Conservation (phyloP, 208 protist species). For the Crithidia expoeki region DNA sequence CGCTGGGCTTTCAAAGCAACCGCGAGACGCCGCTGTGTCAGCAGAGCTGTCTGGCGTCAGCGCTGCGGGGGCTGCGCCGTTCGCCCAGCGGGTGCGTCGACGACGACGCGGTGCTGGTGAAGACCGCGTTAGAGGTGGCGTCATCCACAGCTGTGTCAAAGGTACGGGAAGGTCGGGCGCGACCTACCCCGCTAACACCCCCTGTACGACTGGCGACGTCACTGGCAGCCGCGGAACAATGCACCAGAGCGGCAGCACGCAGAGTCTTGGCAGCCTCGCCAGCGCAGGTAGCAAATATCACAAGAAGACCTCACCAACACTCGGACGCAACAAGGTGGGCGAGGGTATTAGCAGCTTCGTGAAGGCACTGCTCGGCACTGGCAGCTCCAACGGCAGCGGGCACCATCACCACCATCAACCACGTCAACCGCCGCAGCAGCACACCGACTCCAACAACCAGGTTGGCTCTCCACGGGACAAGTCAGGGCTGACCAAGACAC, state of each 20-base stretch:
- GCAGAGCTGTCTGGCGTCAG: neutral
- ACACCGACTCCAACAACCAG: constrained; percentile 2
- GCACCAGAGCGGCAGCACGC: constrained; percentile 24
- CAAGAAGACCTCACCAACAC: constrained; percentile 21
- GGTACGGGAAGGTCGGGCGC: neutral
- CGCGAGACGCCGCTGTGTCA: neutral
- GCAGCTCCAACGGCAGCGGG: constrained; percentile 4
- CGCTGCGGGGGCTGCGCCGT: neutral
- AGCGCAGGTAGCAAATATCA: constrained; percentile 9
- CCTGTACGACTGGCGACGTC: neutral
- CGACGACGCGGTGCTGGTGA: constrained; percentile 5
- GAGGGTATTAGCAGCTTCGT: constrained; percentile 39
- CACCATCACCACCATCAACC: constrained; percentile 13
- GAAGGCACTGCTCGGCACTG: constrained; percentile 32
- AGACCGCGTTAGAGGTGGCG: neutral
- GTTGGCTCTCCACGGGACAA: constrained; percentile 6
- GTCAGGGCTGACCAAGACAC: neutral
- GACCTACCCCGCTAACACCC: constrained; percentile 10
- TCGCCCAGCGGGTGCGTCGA: neutral
- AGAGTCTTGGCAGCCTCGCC: constrained; percentile 22
- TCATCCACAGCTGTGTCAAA: neutral
- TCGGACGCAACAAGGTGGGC: constrained; percentile 18
- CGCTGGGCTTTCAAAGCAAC: neutral
- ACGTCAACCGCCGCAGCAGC: neutral
- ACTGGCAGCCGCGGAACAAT: neutral